Percentiles rank a stretch among this genome's conserved stretches.
phyloP scores from a whole-genome alignment of 2,329 filamentous ascomycete species.

The Claviceps sp. region DNA sequence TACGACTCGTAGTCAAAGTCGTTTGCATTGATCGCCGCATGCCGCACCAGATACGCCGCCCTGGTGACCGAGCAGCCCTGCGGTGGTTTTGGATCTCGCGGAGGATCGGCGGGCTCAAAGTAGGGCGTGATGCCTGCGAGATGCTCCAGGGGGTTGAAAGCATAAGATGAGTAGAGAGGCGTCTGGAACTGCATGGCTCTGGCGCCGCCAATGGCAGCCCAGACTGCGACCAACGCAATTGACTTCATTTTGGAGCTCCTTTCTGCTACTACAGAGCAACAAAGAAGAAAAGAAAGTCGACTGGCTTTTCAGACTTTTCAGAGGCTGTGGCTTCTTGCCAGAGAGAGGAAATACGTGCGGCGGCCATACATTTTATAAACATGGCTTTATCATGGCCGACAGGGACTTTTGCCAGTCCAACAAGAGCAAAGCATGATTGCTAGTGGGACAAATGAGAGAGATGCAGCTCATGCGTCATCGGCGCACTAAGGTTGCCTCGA shows the following conservation, averaged over 20 bases:
- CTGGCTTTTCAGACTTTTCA: not conserved
- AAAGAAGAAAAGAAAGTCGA: not conserved
- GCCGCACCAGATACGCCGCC: conserved; percentile 43
- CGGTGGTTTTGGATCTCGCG: conserved; percentile 18
- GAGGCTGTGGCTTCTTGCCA: too few relatives aligned
- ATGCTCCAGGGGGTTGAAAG: conserved; percentile 40
- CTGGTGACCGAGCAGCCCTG: conserved; percentile 36
- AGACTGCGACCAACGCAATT: not conserved
- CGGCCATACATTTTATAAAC: not conserved
- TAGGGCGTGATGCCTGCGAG: conserved; percentile 43
- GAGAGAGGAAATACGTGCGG: not conserved
- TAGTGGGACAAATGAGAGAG: not conserved
- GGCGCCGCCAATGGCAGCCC: not conserved
- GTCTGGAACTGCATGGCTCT: conserved; percentile 5
- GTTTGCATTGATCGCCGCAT: conserved; percentile 47
- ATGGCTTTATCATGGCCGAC: not conserved
- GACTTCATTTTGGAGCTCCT: not conserved
- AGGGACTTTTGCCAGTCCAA: not conserved
- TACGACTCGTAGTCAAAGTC: conserved; percentile 45
- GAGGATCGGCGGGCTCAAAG: conserved; percentile 39
- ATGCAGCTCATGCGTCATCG: not conserved
- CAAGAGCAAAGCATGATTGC: not conserved
- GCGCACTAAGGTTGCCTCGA: not conserved
- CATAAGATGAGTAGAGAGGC: conserved; percentile 30
- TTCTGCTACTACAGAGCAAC: not conserved